phyloP scores from a whole-genome alignment of 352 stramenopile genomes.

The Phytophthora niederhauseri region DNA sequence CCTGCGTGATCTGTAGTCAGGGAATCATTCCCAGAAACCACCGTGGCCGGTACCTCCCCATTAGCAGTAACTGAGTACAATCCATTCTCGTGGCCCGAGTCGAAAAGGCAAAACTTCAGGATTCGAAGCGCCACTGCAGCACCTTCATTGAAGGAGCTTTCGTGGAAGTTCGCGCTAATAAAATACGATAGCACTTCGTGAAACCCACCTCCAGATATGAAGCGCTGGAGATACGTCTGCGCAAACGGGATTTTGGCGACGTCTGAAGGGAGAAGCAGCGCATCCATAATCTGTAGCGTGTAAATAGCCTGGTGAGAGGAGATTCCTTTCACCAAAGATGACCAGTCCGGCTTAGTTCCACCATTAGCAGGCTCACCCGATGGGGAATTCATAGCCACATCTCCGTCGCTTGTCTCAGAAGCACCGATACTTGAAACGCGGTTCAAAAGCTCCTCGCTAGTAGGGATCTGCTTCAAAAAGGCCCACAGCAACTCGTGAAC shows the following conservation, averaged over 20 bases:
- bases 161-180: slow-evolving; percentile 68
- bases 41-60: slow-evolving; percentile 27
- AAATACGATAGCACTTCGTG: slow-evolving; percentile 88
- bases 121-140: slow-evolving; percentile 83
- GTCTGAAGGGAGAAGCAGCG: slow-evolving; percentile 77
- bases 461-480: slow-evolving; percentile 86
- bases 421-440: slow-evolving; percentile 63
- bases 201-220: slow-evolving; percentile 80
- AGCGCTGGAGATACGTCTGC: slow-evolving; percentile 67
- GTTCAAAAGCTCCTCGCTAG: slow-evolving; percentile 68
- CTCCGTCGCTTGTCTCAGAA: slow-evolving; percentile 32
- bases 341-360: slow-evolving; percentile 60
- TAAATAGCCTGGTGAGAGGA: slow-evolving; percentile 88
- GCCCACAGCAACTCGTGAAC: slow-evolving; percentile 81
- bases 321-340: slow-evolving; percentile 66
- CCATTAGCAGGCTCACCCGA: slow-evolving; percentile 20
- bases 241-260: slow-evolving; percentile 60
- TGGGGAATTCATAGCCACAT: slow-evolving; percentile 52
- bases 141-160: slow-evolving; percentile 84
- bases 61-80: slow-evolving; percentile 44
- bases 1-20: slow-evolving; percentile 7
- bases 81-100: slow-evolving; percentile 59
- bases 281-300: slow-evolving; percentile 89
- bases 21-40: slow-evolving; percentile 24
- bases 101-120: slow-evolving; percentile 85